A percentile compares a stretch with the other conserved stretches of the same genome.
Evolutionary conservation across 257 asterid species (phyloP).

Genomic region (Thymus mandschuricus): DNA sequence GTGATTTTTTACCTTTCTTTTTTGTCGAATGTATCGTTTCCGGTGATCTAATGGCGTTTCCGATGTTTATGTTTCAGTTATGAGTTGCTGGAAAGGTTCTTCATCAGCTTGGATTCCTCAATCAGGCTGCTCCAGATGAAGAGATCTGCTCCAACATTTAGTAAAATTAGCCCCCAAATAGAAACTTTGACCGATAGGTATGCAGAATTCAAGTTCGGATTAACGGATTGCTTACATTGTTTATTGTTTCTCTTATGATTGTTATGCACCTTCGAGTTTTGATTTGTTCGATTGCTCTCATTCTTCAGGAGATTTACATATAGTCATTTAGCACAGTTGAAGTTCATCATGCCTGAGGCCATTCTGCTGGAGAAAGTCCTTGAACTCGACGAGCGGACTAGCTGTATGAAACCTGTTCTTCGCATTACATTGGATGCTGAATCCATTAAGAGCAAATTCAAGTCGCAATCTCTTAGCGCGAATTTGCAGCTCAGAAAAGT

Average conservation of each 20-base stretch:
- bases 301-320: constrained; percentile 73
- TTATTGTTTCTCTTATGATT: background rate
- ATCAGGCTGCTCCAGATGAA: constrained; percentile 68
- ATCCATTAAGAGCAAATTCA: constrained; percentile 41
- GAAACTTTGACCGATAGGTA: constrained; percentile 81
- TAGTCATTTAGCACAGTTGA: constrained; percentile 78
- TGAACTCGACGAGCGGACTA: constrained; percentile 62
- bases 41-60: constrained; percentile 14
- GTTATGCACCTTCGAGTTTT: background rate
- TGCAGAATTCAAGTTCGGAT: background rate
- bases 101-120: constrained; percentile 70
- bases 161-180: constrained; percentile 62
- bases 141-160: constrained; percentile 55
- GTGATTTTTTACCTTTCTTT: background rate
- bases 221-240: background rate
- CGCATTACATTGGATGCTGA: constrained; percentile 41
- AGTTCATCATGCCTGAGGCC: constrained; percentile 80
- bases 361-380: constrained; percentile 66
- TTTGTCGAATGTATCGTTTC: background rate
- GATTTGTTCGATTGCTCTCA: background rate
- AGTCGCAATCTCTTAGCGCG: constrained; percentile 46
- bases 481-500: constrained; percentile 57
- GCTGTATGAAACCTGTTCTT: constrained; percentile 78
- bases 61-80: constrained; percentile 55
- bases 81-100: constrained; percentile 71